A percentile compares a stretch with the other conserved stretches of the same genome.
Evolutionary conservation across 371 early-diverging fungal species (phyloP).

Genomic region (Rhizopus stolonifer): DNA sequence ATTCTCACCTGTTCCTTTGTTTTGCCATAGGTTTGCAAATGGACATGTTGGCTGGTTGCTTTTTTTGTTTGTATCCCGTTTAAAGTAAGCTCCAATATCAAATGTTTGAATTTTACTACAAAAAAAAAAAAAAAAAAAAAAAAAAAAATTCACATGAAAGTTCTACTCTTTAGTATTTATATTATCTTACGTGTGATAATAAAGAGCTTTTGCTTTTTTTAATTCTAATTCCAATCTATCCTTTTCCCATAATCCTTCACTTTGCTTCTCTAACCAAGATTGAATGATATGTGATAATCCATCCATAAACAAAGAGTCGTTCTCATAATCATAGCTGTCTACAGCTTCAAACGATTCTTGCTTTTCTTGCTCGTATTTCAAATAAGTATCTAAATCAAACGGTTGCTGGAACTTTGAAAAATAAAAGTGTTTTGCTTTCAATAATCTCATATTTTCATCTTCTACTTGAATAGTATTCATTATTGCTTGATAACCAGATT

Average conservation of each 20-base stretch:
- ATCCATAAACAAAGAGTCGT: constrained; percentile 41
- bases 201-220: constrained; percentile 52
- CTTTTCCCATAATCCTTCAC: constrained; percentile 45
- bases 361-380: constrained; percentile 40
- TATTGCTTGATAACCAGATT: constrained; percentile 34
- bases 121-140: too few relatives aligned
- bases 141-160: background rate
- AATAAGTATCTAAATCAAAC: constrained; percentile 48
- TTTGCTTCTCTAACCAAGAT: constrained; percentile 38
- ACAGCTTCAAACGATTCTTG: constrained; percentile 40
- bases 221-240: constrained; percentile 49
- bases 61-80: constrained; percentile 48
- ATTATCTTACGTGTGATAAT: constrained; percentile 46
- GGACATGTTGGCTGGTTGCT: constrained; percentile 49
- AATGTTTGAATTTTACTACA: constrained; percentile 46
- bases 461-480: constrained; percentile 2
- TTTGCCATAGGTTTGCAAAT: constrained; percentile 62
- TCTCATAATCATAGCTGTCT: constrained; percentile 53
- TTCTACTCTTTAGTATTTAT: background rate
- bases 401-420: constrained; percentile 44
- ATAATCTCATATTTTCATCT: constrained; percentile 19
- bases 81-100: constrained; percentile 44
- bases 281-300: constrained; percentile 49
- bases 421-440: constrained; percentile 59
- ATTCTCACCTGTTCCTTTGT: constrained; percentile 41